Percentiles rank a stretch among this genome's conserved stretches.
phyloP scores from a whole-genome alignment of 75 land plant species.

The Picea sitchensis region DNA sequence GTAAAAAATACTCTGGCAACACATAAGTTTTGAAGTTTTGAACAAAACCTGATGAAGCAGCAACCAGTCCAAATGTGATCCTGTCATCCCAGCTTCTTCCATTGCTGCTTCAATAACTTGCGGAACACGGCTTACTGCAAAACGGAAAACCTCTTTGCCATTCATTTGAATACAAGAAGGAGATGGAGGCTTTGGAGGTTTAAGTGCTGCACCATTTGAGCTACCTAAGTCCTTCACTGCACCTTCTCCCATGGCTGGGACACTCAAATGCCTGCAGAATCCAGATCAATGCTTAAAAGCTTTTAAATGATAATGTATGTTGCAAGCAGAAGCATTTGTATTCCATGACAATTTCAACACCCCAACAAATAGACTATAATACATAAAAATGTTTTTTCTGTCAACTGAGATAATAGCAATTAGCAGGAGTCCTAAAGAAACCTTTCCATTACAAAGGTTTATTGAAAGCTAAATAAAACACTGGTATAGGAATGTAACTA shows the following conservation, averaged over 20 bases:
- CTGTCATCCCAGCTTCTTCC: constrained; percentile 70
- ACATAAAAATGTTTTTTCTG: neutral
- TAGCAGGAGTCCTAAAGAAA: neutral
- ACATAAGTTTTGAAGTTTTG: neutral
- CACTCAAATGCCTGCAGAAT: constrained; percentile 75
- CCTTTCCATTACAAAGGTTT: neutral
- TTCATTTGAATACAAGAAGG: constrained; percentile 84
- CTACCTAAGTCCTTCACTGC: constrained; percentile 16
- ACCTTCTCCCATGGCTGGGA: constrained; percentile 25
- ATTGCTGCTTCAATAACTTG: constrained; percentile 76
- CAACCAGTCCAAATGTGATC: constrained; percentile 77
- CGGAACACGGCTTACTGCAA: constrained; percentile 83
- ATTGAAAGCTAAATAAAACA: neutral
- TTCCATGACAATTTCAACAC: neutral
- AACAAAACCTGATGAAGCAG: constrained; percentile 88
- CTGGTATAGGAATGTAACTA: constrained; percentile 6
- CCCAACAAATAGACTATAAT: neutral
- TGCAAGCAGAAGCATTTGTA: neutral
- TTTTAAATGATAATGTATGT: neutral
- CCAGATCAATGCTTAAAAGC: constrained; percentile 5
- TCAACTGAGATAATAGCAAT: neutral
- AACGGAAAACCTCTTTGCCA: constrained; percentile 96
- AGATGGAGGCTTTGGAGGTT: constrained; percentile 48
- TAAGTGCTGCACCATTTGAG: constrained; percentile 49
- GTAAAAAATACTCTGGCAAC: neutral